Evolutionary conservation across 768 basidiomycete species (phyloP).

Genomic region (Mrakia gelida): DNA sequence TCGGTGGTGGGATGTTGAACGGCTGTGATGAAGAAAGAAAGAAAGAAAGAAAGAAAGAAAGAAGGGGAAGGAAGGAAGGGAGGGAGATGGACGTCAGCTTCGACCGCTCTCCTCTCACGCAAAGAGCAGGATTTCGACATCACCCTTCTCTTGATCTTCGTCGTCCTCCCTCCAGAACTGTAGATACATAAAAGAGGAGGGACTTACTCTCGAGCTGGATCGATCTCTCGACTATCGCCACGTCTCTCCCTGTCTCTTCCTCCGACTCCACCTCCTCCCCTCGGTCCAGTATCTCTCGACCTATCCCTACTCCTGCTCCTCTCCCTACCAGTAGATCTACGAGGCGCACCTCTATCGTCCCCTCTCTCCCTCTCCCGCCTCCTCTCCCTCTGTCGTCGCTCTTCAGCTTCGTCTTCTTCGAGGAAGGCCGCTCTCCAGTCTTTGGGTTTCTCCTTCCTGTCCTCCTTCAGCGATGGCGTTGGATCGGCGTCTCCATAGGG

Average conservation of each 20-base stretch:
- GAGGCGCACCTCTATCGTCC: conserved; percentile 1
- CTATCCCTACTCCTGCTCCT: not conserved
- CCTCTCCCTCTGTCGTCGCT: conserved; percentile 2
- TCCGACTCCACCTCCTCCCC: not conserved
- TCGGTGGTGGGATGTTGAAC: not conserved
- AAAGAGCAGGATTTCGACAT: not conserved
- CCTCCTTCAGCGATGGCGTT: not conserved
- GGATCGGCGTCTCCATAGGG: conserved; percentile 20
- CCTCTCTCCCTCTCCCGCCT: conserved; percentile 14
- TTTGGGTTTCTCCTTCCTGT: conserved; percentile 25
- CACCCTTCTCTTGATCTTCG: not conserved
- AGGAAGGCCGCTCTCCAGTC: conserved; percentile 28
- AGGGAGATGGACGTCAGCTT: conserved; percentile 10
- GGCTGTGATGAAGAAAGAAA: too few species aligned
- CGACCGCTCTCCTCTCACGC: not conserved
- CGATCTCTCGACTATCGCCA: not conserved
- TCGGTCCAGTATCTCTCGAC: not conserved
- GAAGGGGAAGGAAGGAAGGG: not conserved
- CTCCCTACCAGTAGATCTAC: not conserved
- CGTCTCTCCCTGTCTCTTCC: not conserved
- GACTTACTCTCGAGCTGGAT: conserved; percentile 21
- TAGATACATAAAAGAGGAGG: not conserved
- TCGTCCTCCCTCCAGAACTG: not conserved
- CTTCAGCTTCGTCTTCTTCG: conserved; percentile 15
- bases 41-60: too few species aligned